These are phyloP conservation scores for Dryadomyces sulphureus DNA, from an alignment of 2,329 filamentous ascomycete genomes.

Conservation along the genomic window DNA sequence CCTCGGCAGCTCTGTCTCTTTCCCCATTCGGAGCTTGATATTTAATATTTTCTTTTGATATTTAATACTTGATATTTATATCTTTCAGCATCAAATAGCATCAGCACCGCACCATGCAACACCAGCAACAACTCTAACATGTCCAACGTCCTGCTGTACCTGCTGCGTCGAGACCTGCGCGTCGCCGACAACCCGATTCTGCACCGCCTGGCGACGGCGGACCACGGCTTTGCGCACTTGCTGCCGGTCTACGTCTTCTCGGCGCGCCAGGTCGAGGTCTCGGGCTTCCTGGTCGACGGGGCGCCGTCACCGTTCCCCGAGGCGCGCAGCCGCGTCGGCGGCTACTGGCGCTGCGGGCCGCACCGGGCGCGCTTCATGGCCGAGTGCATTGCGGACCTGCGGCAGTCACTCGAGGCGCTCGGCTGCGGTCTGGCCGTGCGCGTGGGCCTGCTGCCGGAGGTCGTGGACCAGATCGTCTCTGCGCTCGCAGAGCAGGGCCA, in stretches of 20 bases:
- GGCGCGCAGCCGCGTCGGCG: constrained; percentile 48
- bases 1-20: too few relatives aligned
- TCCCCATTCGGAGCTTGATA: too few relatives aligned
- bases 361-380: constrained; percentile 58
- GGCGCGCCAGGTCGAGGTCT: constrained; percentile 58
- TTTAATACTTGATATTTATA: too few relatives aligned
- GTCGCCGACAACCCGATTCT: constrained; percentile 62
- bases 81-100: too few relatives aligned
- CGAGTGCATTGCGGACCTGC: constrained; percentile 60
- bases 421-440: constrained; percentile 49
- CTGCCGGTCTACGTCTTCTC: constrained; percentile 58
- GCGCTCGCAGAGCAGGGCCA: constrained; percentile 22
- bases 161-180: constrained; percentile 59
- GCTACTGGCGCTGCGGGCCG: constrained; percentile 61
- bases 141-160: constrained; percentile 54
- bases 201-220: constrained; percentile 32
- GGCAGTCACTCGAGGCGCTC: constrained; percentile 41
- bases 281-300: constrained; percentile 48
- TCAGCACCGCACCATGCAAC: background rate
- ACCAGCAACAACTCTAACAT: background rate
- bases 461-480: constrained; percentile 42
- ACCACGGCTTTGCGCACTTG: constrained; percentile 45
- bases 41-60: too few relatives aligned
- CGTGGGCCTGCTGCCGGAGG: constrained; percentile 44
- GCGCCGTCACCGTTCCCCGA: constrained; percentile 44